phyloP scores from a whole-genome alignment of 2,329 filamentous ascomycete species.

The Alternaria ventricosa region DNA sequence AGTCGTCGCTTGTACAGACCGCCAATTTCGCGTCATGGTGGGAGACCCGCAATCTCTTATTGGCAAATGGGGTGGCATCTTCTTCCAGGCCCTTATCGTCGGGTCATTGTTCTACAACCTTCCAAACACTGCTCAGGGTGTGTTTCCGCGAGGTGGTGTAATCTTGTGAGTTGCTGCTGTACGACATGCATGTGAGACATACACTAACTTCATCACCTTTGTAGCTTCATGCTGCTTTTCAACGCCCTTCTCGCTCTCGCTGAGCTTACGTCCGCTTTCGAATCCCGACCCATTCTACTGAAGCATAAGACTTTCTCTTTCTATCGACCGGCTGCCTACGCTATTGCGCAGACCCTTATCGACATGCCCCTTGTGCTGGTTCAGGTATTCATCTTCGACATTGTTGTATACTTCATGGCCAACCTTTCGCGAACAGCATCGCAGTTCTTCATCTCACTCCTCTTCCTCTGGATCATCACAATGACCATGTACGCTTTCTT shows the following conservation, averaged over 20 bases:
- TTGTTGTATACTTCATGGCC: constrained; percentile 69
- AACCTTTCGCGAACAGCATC: constrained; percentile 62
- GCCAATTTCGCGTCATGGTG: constrained; percentile 59
- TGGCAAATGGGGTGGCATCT: constrained; percentile 54
- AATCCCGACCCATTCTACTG: constrained; percentile 68
- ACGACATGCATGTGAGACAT: neutral
- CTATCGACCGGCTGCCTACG: constrained; percentile 67
- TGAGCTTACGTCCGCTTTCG: constrained; percentile 67
- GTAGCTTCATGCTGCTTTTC: constrained; percentile 62
- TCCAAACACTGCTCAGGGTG: constrained; percentile 59
- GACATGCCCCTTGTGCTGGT: constrained; percentile 65
- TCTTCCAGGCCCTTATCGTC: constrained; percentile 50
- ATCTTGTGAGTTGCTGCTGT: constrained; percentile 55
- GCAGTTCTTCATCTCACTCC: constrained; percentile 67
- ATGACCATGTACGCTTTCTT: constrained; percentile 55
- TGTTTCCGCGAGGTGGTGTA: constrained; percentile 66
- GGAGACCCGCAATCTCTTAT: constrained; percentile 60
- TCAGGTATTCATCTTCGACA: constrained; percentile 64
- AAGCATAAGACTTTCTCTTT: constrained; percentile 76
- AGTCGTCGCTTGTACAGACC: constrained; percentile 48
- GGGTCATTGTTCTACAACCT: constrained; percentile 61
- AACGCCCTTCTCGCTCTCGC: constrained; percentile 67
- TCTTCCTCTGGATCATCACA: constrained; percentile 66
- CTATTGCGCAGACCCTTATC: constrained; percentile 63
- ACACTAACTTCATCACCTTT: neutral